A percentile compares a stretch with the other conserved stretches of the same genome.
Evolutionary conservation across 169 alveolate genomes (phyloP).

Genomic region (Babesia ovata): DNA sequence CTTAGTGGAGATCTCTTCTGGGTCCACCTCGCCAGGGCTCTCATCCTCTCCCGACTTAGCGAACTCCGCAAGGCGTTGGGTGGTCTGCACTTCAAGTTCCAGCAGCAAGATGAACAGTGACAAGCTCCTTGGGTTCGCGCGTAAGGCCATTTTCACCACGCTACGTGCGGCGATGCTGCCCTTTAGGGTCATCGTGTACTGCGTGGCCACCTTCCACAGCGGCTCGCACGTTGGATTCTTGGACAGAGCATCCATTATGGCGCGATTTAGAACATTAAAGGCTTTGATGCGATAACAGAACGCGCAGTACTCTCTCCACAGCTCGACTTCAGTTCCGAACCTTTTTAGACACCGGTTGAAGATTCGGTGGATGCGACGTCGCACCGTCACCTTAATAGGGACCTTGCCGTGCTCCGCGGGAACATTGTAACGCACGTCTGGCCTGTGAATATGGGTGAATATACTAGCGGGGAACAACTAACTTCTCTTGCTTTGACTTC

Average conservation of each 20-base stretch:
- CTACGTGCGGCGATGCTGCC: conserved; percentile 54
- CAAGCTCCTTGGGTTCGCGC: conserved; percentile 46
- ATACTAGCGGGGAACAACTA: background rate
- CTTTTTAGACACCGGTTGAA: conserved; percentile 52
- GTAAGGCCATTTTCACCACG: conserved; percentile 48
- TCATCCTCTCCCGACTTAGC: background rate
- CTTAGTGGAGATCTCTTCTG: conserved; percentile 15
- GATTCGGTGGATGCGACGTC: conserved; percentile 52
- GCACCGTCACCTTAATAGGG: conserved; percentile 21
- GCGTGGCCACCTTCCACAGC: conserved; percentile 46
- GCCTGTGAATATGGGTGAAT: background rate
- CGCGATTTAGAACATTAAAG: conserved; percentile 37
- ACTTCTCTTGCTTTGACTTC: conserved; percentile 2
- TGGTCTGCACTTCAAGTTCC: conserved; percentile 41
- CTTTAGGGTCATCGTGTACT: conserved; percentile 41
- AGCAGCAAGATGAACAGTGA: conserved; percentile 16
- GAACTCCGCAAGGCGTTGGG: background rate
- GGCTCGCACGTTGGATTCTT: conserved; percentile 56
- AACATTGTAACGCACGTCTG: background rate
- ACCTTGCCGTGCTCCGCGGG: conserved; percentile 21
- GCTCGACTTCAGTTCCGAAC: conserved; percentile 22
- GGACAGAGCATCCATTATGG: conserved; percentile 47
- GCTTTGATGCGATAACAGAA: conserved; percentile 52
- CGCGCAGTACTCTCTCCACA: conserved; percentile 41
- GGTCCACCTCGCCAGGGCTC: background rate